phyloP scores from a whole-genome alignment of 2,329 filamentous ascomycete species.

The Pseudocercospora eumusae region DNA sequence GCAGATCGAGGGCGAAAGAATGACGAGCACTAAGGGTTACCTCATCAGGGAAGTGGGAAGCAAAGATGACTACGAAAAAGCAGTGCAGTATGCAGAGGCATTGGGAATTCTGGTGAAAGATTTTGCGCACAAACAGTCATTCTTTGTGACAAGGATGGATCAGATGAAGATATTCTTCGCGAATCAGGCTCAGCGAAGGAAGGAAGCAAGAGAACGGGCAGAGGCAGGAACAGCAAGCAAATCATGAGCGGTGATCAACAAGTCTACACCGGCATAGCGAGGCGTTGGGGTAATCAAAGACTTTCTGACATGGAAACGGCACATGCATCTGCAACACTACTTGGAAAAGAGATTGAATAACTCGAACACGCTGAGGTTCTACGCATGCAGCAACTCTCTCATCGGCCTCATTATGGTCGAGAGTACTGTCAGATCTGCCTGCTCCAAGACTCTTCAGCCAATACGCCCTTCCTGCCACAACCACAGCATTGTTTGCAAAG shows the following conservation, averaged over 20 bases:
- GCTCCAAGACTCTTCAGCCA: background rate
- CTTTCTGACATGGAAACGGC: background rate
- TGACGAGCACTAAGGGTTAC: slow-evolving; percentile 80
- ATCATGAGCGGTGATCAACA: background rate
- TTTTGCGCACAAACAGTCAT: slow-evolving; percentile 75
- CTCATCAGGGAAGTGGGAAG: slow-evolving; percentile 79
- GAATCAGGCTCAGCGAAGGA: slow-evolving; percentile 54
- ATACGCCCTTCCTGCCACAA: background rate
- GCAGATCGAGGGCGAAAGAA: slow-evolving; percentile 95
- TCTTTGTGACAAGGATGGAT: slow-evolving; percentile 90
- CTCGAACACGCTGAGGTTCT: no score
- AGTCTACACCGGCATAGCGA: slow-evolving; percentile 24
- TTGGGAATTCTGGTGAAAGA: slow-evolving; percentile 89
- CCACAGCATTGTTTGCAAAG: slow-evolving; percentile 6
- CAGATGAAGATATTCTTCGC: slow-evolving; percentile 77
- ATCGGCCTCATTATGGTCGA: background rate
- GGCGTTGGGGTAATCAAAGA: slow-evolving; percentile 16
- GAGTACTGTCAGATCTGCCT: background rate
- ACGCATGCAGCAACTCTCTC: background rate
- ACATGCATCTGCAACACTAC: background rate
- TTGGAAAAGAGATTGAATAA: background rate
- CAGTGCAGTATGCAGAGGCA: slow-evolving; percentile 77
- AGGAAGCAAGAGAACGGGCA: slow-evolving; percentile 31
- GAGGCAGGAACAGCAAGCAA: slow-evolving; percentile 16
- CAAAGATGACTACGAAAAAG: slow-evolving; percentile 67